phyloP scores from a whole-genome alignment of 768 basidiomycete species.

The Auriscalpium vulgare region DNA sequence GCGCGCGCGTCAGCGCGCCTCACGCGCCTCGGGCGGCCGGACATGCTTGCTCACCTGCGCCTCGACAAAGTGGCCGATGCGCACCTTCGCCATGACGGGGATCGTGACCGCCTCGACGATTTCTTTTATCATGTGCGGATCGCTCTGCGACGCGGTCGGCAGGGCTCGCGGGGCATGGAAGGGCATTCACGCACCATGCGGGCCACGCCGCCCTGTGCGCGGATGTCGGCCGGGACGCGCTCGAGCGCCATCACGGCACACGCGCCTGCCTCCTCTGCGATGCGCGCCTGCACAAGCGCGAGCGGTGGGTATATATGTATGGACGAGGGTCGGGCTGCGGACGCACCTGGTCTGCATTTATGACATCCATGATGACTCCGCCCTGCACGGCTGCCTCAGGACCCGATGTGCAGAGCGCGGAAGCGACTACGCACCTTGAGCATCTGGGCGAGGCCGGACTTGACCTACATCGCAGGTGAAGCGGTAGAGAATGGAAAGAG shows the following conservation, averaged over 20 bases:
- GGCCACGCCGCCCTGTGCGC: slow-evolving; percentile 86
- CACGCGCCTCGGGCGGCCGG: neutral
- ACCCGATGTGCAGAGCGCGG: slow-evolving; percentile 1
- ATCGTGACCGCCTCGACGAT: slow-evolving; percentile 94
- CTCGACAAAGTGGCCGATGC: slow-evolving; percentile 97
- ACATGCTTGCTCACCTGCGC: slow-evolving; percentile 71
- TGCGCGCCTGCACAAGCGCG: slow-evolving; percentile 64
- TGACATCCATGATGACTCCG: slow-evolving; percentile 93
- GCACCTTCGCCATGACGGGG: slow-evolving; percentile 93
- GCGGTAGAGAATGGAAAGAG: neutral
- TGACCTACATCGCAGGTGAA: slow-evolving; percentile 47
- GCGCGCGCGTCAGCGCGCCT: neutral
- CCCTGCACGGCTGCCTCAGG: slow-evolving; percentile 35
- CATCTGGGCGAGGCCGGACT: slow-evolving; percentile 95
- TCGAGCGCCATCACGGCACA: slow-evolving; percentile 98
- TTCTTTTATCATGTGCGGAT: slow-evolving; percentile 93
- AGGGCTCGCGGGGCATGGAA: neutral
- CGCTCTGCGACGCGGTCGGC: slow-evolving; percentile 48
- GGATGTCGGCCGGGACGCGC: slow-evolving; percentile 92
- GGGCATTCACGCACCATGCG: slow-evolving; percentile 66
- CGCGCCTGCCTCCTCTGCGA: slow-evolving; percentile 95
- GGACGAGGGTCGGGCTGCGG: neutral
- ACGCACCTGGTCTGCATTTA: slow-evolving; percentile 61
- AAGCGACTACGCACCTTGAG: slow-evolving; percentile 54
- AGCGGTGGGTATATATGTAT: neutral